phyloP scores from a whole-genome alignment of 495 filamentous ascomycete genomes.

The Penicillium tannophilum region DNA sequence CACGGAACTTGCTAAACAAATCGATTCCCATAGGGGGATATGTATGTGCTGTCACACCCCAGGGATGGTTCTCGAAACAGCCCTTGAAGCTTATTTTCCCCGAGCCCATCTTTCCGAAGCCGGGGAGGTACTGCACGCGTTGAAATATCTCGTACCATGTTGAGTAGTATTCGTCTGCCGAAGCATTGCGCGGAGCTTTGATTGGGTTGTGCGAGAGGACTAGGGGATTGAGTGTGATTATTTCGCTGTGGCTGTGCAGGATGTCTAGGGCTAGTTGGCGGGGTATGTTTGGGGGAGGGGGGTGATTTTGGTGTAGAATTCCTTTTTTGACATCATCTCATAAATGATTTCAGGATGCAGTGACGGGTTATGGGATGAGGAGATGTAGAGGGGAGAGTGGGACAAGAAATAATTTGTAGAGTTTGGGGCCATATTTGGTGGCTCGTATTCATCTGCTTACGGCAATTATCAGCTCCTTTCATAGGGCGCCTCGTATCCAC shows the following conservation, averaged over 20 bases:
- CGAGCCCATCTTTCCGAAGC: constrained; percentile 52
- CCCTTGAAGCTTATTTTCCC: constrained; percentile 71
- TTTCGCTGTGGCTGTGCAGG: constrained; percentile 70
- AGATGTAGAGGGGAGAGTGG: background rate
- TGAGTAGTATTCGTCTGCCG: constrained; percentile 65
- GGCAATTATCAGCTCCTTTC: background rate
- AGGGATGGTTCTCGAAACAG: constrained; percentile 69
- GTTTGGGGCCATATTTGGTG: background rate
- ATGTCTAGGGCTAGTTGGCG: constrained; percentile 68
- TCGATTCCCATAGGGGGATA: constrained; percentile 71
- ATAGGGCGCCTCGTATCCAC: constrained; percentile 6
- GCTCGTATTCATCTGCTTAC: constrained; percentile 1
- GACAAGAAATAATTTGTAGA: background rate
- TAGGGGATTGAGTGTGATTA: constrained; percentile 82
- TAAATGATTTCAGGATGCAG: background rate
- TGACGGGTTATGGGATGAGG: background rate
- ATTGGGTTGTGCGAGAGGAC: constrained; percentile 68
- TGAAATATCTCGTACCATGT: constrained; percentile 68
- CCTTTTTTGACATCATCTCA: constrained; percentile 34
- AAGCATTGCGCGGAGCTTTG: constrained; percentile 60
- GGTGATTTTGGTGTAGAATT: constrained; percentile 62
- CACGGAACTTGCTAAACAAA: constrained; percentile 66
- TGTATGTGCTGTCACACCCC: constrained; percentile 72
- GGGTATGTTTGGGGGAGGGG: constrained; percentile 64
- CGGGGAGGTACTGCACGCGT: constrained; percentile 72